Percentiles rank a stretch among this genome's conserved stretches.
Conservation (phyloP, 1,139 yeast genomes). For the Sugiyamaella sp. region DNA sequence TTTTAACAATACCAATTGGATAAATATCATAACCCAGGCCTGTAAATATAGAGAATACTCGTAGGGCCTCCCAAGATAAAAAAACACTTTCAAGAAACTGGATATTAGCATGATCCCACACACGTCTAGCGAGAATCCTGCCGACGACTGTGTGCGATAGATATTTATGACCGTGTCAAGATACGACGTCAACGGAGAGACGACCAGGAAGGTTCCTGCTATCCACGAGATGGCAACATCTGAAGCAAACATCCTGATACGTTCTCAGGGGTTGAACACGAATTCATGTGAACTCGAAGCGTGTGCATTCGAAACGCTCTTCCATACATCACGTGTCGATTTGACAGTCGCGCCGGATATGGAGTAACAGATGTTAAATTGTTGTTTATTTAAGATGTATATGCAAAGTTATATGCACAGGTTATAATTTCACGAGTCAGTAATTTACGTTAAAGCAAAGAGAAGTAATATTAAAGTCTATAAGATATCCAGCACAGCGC, state of each 20-base stretch:
- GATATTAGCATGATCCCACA: constrained; percentile 91
- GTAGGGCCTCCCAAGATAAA: constrained; percentile 77
- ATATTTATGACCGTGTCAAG: constrained; percentile 81
- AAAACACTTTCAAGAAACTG: constrained; percentile 69
- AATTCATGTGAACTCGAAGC: background rate
- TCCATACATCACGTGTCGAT: background rate
- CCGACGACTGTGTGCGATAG: constrained; percentile 60
- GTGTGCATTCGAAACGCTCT: no score
- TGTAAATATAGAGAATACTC: constrained; percentile 76
- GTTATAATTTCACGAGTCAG: no score
- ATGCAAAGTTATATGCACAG: no score
- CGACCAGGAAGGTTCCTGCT: constrained; percentile 40
- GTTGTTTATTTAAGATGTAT: no score
- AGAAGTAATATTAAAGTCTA: no score
- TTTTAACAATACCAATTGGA: constrained; percentile 65
- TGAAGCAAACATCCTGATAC: constrained; percentile 1
- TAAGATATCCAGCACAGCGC: no score
- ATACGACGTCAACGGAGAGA: constrained; percentile 81
- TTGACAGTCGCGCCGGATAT: no score
- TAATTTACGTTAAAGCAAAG: no score
- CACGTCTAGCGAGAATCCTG: constrained; percentile 84
- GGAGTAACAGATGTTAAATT: no score
- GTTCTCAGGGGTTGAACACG: background rate
- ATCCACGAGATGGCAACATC: constrained; percentile 22
- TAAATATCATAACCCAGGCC: constrained; percentile 73